These are phyloP conservation scores for Neocucurbitaria cava DNA, from an alignment of 2,329 filamentous ascomycete species.

Conservation along the genomic window DNA sequence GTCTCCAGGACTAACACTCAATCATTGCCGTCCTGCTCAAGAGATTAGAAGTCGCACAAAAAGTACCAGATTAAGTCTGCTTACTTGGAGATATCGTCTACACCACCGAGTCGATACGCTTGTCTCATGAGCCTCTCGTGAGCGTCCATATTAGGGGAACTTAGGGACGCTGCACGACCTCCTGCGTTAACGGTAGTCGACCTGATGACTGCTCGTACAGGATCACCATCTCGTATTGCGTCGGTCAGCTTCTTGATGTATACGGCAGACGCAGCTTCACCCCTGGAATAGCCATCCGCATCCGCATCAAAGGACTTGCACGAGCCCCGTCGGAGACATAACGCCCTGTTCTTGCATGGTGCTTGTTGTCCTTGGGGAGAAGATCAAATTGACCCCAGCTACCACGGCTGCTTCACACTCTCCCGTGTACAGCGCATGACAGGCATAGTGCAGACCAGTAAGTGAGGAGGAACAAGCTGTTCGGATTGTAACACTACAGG, in stretches of 20 bases:
- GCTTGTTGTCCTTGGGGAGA: no score
- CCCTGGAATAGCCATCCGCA: conserved; percentile 29
- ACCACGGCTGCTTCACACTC: no score
- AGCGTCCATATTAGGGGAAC: conserved; percentile 60
- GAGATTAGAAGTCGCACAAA: no score
- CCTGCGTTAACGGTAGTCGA: conserved; percentile 52
- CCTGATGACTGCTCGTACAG: conserved; percentile 52
- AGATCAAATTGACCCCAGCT: no score
- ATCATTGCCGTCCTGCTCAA: conserved; percentile 35
- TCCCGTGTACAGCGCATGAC: no score
- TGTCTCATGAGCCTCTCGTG: conserved; percentile 37
- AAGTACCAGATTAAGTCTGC: no score
- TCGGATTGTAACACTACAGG: no score
- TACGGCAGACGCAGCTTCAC: conserved; percentile 14
- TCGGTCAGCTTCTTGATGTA: conserved; percentile 26
- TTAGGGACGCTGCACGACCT: conserved; percentile 59
- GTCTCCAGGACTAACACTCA: no score
- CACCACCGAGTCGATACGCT: conserved; percentile 8
- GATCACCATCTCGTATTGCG: conserved; percentile 63
- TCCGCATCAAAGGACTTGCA: conserved; percentile 20
- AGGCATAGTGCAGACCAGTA: no score
- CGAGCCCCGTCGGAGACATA: no score
- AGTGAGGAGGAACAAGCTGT: no score
- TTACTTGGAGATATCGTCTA: neutral
- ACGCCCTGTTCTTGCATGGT: no score